A percentile compares a stretch with the other conserved stretches of the same genome.
These are phyloP conservation scores for Grifola frondosa DNA, from an alignment of 1,284 basidiomycete genomes.

Conservation along the genomic window DNA sequence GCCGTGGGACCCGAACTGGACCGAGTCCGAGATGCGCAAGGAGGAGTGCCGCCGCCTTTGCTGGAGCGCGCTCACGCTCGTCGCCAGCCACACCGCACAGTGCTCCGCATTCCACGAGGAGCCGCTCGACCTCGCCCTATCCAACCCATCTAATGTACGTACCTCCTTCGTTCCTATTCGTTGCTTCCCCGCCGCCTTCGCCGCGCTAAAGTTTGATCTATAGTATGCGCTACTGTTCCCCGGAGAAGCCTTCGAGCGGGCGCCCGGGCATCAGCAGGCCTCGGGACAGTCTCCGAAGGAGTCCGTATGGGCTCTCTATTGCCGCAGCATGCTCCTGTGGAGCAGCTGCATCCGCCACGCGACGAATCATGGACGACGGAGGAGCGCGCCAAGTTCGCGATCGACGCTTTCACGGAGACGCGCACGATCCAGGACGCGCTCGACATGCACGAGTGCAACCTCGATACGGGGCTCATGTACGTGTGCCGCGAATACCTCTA, in stretches of 20 bases:
- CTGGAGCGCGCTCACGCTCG: slow-evolving; percentile 69
- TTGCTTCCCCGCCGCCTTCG: slow-evolving; percentile 13
- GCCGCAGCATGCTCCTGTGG: slow-evolving; percentile 76
- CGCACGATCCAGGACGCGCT: slow-evolving; percentile 64
- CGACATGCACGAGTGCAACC: slow-evolving; percentile 64
- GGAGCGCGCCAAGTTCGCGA: slow-evolving; percentile 56
- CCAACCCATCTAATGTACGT: slow-evolving; percentile 64
- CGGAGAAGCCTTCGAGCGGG: slow-evolving; percentile 58
- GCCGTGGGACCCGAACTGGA: slow-evolving; percentile 63
- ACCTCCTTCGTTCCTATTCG: slow-evolving; percentile 8
- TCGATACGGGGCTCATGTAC: slow-evolving; percentile 65
- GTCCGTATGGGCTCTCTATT: slow-evolving; percentile 76
- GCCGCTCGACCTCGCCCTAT: slow-evolving; percentile 54
- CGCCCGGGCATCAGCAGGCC: slow-evolving; percentile 35
- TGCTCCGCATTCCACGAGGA: slow-evolving; percentile 62
- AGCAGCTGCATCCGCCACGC: slow-evolving; percentile 58
- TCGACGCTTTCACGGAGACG: slow-evolving; percentile 61
- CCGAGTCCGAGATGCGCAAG: slow-evolving; percentile 49
- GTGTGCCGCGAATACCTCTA: slow-evolving; percentile 69
- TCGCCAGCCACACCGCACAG: slow-evolving; percentile 63
- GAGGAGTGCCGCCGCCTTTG: slow-evolving; percentile 72
- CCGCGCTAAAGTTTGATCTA: slow-evolving; percentile 23
- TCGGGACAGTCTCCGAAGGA: slow-evolving; percentile 59
- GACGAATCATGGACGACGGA: slow-evolving; percentile 42
- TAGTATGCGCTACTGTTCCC: slow-evolving; percentile 58